These are phyloP conservation scores for Aspergillus fijiensis DNA, from an alignment of 2,329 filamentous ascomycete species.

Conservation along the genomic window DNA sequence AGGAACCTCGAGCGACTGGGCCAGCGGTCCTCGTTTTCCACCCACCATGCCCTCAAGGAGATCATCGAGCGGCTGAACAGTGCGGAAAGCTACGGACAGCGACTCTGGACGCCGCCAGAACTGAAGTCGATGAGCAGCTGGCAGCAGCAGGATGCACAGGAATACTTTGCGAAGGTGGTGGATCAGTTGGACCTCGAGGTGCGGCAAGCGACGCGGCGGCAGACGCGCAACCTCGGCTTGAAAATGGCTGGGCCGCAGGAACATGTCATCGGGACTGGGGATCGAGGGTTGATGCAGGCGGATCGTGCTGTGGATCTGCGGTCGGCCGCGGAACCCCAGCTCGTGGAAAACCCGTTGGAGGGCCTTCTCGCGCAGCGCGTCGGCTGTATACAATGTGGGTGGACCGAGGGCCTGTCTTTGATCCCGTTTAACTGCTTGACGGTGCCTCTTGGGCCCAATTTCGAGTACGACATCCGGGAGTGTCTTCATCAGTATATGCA, in stretches of 20 bases:
- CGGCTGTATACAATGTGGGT: slow-evolving; percentile 79
- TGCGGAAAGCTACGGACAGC: slow-evolving; percentile 67
- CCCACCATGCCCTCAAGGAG: slow-evolving; percentile 58
- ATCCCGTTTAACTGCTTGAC: slow-evolving; percentile 94
- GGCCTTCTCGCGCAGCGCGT: slow-evolving; percentile 86
- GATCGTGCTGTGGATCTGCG: slow-evolving; percentile 18
- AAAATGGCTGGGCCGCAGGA: slow-evolving; percentile 38
- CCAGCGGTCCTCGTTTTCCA: slow-evolving; percentile 42
- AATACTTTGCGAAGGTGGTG: slow-evolving; percentile 89
- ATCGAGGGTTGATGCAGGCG: slow-evolving; percentile 7
- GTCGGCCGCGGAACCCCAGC: slow-evolving; percentile 15
- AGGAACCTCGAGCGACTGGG: slow-evolving; percentile 39
- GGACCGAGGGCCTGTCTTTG: slow-evolving; percentile 83
- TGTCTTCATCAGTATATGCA: slow-evolving; percentile 81
- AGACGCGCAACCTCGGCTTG: slow-evolving; percentile 46
- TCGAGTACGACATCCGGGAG: slow-evolving; percentile 70
- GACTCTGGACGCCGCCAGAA: slow-evolving; percentile 76
- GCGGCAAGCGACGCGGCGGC: slow-evolving; percentile 48
- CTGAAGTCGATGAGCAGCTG: slow-evolving; percentile 92
- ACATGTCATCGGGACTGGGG: slow-evolving; percentile 30
- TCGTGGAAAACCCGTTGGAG: slow-evolving; percentile 74
- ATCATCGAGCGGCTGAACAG: slow-evolving; percentile 71
- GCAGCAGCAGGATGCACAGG: slow-evolving; percentile 96
- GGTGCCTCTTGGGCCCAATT: slow-evolving; percentile 69
- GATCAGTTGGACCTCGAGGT: slow-evolving; percentile 82